phyloP scores from a whole-genome alignment of 495 filamentous ascomycete species.

The Penicillium arizonense region DNA sequence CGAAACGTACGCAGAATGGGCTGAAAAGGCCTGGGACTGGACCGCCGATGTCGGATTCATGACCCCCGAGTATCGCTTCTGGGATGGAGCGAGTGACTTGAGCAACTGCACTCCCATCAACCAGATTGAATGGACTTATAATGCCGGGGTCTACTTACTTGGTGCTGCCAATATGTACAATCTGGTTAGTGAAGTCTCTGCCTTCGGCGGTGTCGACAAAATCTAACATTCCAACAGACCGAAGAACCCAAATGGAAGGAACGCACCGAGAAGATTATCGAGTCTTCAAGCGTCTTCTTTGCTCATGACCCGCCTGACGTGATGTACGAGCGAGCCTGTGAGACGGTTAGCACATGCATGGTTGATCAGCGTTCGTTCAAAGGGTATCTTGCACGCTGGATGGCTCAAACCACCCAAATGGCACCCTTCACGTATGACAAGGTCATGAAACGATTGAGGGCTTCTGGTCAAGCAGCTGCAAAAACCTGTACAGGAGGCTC shows the following conservation, averaged over 20 bases:
- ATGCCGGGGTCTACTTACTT: conserved; percentile 34
- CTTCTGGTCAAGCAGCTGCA: conserved; percentile 68
- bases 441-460: conserved; percentile 64
- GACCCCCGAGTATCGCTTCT: conserved; percentile 57
- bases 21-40: conserved; percentile 76
- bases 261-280: conserved; percentile 58
- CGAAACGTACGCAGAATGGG: conserved; percentile 74
- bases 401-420: conserved; percentile 66
- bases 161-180: conserved; percentile 43
- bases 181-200: conserved; percentile 19
- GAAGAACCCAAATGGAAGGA: conserved; percentile 53
- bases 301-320: conserved; percentile 40
- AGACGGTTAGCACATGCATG: conserved; percentile 58
- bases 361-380: conserved; percentile 84
- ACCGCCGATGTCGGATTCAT: conserved; percentile 60
- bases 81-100: conserved; percentile 59
- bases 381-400: conserved; percentile 80
- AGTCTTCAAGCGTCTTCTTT: conserved; percentile 56
- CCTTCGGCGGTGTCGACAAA: background rate
- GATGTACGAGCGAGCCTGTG: conserved; percentile 68
- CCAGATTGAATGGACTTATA: conserved; percentile 40
- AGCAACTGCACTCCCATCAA: conserved; percentile 38
- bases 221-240: conserved; percentile 19
- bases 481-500: conserved; percentile 62
- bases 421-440: conserved; percentile 62